Evolutionary conservation across 1,284 basidiomycete genomes (phyloP).

Genomic region (Ganoderma lingzhi): DNA sequence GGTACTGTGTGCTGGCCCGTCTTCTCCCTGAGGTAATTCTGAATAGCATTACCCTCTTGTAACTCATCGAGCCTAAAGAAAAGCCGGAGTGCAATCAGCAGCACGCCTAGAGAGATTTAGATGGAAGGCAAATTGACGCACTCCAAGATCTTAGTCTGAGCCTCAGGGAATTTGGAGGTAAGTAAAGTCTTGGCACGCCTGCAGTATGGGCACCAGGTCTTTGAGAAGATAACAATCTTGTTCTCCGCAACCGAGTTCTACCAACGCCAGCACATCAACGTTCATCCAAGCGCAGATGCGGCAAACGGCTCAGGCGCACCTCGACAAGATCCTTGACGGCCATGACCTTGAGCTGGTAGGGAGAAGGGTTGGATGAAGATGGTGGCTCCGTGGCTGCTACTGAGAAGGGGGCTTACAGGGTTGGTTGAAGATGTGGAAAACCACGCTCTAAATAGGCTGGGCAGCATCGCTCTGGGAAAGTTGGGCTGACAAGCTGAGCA

Average conservation of each 20-base stretch:
- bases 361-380: conserved; percentile 47
- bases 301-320: conserved; percentile 38
- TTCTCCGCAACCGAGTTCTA: conserved; percentile 63
- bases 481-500: conserved; percentile 30
- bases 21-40: conserved; percentile 65
- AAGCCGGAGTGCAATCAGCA: neutral
- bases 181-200: conserved; percentile 66
- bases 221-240: conserved; percentile 77
- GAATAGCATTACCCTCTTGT: conserved; percentile 65
- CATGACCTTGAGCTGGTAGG: conserved; percentile 49
- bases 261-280: neutral
- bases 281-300: neutral
- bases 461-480: conserved; percentile 33
- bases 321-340: conserved; percentile 51
- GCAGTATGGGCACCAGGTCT: conserved; percentile 71
- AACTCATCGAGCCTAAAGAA: conserved; percentile 49
- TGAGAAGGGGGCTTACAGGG: conserved; percentile 38
- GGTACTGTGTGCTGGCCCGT: conserved; percentile 72
- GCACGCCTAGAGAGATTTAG: neutral
- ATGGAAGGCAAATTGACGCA: conserved; percentile 43
- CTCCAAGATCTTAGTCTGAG: conserved; percentile 65
- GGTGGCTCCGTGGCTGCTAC: conserved; percentile 35
- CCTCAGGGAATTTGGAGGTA: conserved; percentile 53
- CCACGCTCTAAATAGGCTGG: conserved; percentile 38
- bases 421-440: conserved; percentile 29